Conservation (phyloP, 2,329 filamentous ascomycete species). For the Cephalotrichum gorgonifer region DNA sequence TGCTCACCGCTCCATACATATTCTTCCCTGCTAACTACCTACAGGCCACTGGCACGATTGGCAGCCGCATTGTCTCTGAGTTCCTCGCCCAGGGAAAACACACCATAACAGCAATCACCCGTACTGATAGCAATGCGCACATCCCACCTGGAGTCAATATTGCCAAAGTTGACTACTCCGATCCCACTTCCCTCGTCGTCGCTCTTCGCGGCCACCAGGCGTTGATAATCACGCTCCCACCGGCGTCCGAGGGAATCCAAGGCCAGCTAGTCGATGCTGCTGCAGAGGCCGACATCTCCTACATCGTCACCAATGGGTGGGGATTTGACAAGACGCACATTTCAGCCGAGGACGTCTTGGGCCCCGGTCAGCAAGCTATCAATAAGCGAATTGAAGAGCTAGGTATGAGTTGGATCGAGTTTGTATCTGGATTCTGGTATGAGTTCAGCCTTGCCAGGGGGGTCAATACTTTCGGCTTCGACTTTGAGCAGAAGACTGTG, state of each 20-base stretch:
- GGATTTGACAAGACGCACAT: conserved; percentile 20
- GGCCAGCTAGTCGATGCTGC: conserved; percentile 36
- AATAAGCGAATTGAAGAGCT: conserved; percentile 26
- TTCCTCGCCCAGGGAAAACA: conserved; percentile 40
- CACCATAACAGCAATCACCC: conserved; percentile 40
- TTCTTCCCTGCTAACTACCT: conserved; percentile 7
- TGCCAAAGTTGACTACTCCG: conserved; percentile 31
- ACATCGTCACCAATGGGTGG: conserved; percentile 40
- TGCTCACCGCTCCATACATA: conserved; percentile 7
- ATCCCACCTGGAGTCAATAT: conserved; percentile 32
- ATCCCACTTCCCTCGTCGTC: conserved; percentile 28
- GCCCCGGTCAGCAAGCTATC: conserved; percentile 6
- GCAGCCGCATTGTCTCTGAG: conserved; percentile 24
- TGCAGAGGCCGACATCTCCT: conserved; percentile 36
- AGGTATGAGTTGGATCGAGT: conserved; percentile 19
- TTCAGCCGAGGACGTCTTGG: conserved; percentile 19
- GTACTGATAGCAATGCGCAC: conserved; percentile 26
- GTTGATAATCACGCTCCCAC: conserved; percentile 38
- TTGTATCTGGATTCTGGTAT: conserved; percentile 41
- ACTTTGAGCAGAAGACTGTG: conserved; percentile 28
- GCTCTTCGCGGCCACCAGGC: conserved; percentile 44
- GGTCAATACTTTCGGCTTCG: conserved; percentile 32
- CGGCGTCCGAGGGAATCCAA: conserved; percentile 29
- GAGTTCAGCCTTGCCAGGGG: conserved; percentile 32
- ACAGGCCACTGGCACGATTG: conserved; percentile 30